Percentiles rank a stretch among this genome's conserved stretches.
Conservation (phyloP, 2,329 filamentous ascomycete species). For the Trichoderma sp. region DNA sequence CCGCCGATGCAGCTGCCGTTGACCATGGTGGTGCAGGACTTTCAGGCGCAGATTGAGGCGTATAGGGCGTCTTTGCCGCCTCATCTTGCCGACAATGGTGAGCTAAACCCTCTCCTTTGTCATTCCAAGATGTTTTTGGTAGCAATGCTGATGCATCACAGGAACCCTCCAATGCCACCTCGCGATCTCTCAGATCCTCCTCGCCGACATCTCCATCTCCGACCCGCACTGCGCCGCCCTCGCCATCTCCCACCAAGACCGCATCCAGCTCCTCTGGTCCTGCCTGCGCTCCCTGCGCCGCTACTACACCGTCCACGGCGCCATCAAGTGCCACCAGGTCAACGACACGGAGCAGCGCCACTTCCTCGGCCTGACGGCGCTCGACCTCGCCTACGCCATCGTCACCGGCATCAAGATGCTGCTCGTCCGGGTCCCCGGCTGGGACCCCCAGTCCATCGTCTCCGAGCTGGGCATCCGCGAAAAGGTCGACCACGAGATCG, state of each 20-base stretch:
- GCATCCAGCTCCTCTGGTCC: conserved; percentile 50
- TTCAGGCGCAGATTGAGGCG: conserved; percentile 49
- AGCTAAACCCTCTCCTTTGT: not conserved
- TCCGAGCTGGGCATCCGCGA: conserved; percentile 41
- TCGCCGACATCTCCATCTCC: conserved; percentile 51
- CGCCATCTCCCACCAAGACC: conserved; percentile 43
- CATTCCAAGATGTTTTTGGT: not conserved
- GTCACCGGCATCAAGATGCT: conserved; percentile 52
- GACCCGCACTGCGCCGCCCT: conserved; percentile 41
- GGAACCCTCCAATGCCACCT: conserved; percentile 48
- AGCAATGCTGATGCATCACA: conserved; percentile 29
- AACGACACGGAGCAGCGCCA: conserved; percentile 38
- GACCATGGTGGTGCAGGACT: conserved; percentile 46
- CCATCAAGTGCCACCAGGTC: conserved; percentile 37
- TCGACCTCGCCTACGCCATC: conserved; percentile 52
- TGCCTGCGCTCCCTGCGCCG: conserved; percentile 47
- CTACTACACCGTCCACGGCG: conserved; percentile 45
- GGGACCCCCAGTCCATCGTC: conserved; percentile 46
- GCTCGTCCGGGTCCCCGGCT: conserved; percentile 49
- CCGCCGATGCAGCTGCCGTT: conserved; percentile 44
- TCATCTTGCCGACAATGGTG: conserved; percentile 42
- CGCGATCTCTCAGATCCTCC: conserved; percentile 49
- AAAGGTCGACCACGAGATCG: conserved; percentile 37
- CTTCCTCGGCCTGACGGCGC: conserved; percentile 49
- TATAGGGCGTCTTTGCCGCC: conserved; percentile 44